Conservation (phyloP, 306 rosid species). For the Senna tora region DNA sequence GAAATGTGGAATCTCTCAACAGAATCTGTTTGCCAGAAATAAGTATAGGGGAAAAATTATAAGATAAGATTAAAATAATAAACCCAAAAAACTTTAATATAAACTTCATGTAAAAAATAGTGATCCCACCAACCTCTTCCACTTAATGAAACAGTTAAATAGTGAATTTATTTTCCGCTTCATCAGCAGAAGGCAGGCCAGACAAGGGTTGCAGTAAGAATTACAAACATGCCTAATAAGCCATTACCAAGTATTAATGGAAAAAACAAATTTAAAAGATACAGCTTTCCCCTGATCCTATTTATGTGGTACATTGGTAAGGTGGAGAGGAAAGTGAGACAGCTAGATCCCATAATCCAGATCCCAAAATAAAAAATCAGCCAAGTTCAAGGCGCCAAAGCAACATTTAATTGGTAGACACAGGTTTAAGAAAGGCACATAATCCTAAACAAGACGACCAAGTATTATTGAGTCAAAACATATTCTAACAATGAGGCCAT, state of each 20-base stretch:
- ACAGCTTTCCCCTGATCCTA: constrained; percentile 17
- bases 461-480: constrained; percentile 21
- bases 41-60: background rate
- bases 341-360: background rate
- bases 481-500: background rate
- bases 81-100: constrained; percentile 3
- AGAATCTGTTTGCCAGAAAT: constrained; percentile 71
- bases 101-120: constrained; percentile 23
- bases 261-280: background rate
- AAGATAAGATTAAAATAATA: constrained; percentile 13
- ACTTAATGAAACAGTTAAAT: background rate
- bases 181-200: constrained; percentile 14
- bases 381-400: constrained; percentile 16
- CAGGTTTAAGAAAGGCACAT: constrained; percentile 15
- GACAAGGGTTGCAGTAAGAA: constrained; percentile 4
- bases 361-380: constrained; percentile 19
- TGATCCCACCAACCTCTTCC: constrained; percentile 14
- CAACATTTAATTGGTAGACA: constrained; percentile 6
- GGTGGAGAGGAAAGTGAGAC: constrained; percentile 7
- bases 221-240: background rate
- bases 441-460: constrained; percentile 12
- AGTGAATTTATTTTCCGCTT: constrained; percentile 16
- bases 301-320: background rate
- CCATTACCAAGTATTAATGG: background rate
- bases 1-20: constrained; percentile 97